Percentiles rank a stretch among this genome's conserved stretches.
phyloP scores from a whole-genome alignment of 139 green algal genomes.

The Eudorina sp. region DNA sequence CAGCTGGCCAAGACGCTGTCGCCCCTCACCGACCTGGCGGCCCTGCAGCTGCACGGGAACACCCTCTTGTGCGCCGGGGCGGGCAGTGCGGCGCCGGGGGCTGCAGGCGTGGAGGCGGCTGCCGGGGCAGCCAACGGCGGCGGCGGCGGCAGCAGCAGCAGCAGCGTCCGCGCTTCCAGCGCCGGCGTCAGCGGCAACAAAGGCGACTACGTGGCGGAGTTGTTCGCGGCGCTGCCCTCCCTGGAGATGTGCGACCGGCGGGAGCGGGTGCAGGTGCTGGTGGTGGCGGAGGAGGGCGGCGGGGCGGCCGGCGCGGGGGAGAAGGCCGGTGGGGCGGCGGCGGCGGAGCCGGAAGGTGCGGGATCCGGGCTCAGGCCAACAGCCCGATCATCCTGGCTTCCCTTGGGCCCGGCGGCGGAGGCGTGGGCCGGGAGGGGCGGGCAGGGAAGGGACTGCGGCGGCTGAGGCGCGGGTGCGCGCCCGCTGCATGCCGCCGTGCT shows the following conservation, averaged over 20 bases:
- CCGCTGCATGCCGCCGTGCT: too few species aligned
- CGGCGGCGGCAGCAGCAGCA: background rate
- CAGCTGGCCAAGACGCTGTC: conserved; percentile 33
- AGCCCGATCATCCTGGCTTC: too few species aligned
- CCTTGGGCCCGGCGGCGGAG: too few species aligned
- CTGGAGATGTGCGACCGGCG: conserved; percentile 37
- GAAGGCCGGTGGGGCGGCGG: background rate
- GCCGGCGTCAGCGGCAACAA: background rate
- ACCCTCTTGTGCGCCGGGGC: background rate
- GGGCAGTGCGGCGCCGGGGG: background rate
- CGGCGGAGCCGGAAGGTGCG: background rate
- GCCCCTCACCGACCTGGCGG: conserved; percentile 17
- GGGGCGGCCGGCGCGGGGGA: background rate
- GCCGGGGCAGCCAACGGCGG: background rate
- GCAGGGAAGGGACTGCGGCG: too few species aligned
- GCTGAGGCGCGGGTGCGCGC: too few species aligned
- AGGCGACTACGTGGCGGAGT: background rate
- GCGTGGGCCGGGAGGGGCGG: too few species aligned
- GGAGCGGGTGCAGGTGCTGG: conserved; percentile 35
- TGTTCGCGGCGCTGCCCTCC: conserved; percentile 35
- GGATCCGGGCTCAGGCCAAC: too few species aligned
- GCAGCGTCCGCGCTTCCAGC: background rate
- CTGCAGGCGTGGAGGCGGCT: background rate
- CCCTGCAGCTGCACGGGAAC: conserved; percentile 46
- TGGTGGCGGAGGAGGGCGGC: background rate